Percentiles rank a stretch among this genome's conserved stretches.
Conservation (phyloP, 2,329 filamentous ascomycete species). For the Fusarium cyanostomum region DNA sequence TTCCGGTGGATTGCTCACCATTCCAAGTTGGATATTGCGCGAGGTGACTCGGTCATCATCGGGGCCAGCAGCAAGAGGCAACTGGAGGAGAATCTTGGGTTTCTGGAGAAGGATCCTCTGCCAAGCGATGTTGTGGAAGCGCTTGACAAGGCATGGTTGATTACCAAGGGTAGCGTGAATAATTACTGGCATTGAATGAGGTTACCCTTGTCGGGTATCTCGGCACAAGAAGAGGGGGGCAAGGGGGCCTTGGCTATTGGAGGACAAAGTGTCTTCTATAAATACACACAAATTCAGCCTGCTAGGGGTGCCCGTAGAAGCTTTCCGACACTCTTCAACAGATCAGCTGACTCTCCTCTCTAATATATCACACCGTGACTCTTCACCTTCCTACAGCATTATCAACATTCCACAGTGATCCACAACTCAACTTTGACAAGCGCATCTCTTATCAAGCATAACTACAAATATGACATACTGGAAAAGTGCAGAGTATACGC, state of each 20-base stretch:
- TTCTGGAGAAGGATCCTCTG: slow-evolving; percentile 68
- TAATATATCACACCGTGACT: no score
- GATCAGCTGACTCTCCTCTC: no score
- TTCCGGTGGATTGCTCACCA: slow-evolving; percentile 76
- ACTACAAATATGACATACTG: slow-evolving; percentile 9
- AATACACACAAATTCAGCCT: no score
- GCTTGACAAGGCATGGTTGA: slow-evolving; percentile 24
- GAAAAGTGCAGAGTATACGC: slow-evolving; percentile 18
- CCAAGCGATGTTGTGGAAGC: slow-evolving; percentile 75
- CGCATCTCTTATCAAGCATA: background rate
- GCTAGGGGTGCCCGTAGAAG: no score
- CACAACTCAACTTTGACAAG: no score
- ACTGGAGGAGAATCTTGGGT: slow-evolving; percentile 54
- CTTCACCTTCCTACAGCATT: no score
- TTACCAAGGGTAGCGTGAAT: background rate
- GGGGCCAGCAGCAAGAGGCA: slow-evolving; percentile 61
- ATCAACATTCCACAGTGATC: background rate
- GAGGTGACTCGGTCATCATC: slow-evolving; percentile 60
- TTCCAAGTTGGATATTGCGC: slow-evolving; percentile 51
- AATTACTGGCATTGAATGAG: slow-evolving; percentile 52
- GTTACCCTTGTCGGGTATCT: no score
- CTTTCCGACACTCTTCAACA: no score
- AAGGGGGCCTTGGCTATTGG: no score
- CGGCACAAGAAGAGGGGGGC: no score
- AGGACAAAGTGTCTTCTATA: no score